Percentiles rank a stretch among this genome's conserved stretches.
phyloP scores from a whole-genome alignment of 805 yeast species.

The Ogataea populi-albae region DNA sequence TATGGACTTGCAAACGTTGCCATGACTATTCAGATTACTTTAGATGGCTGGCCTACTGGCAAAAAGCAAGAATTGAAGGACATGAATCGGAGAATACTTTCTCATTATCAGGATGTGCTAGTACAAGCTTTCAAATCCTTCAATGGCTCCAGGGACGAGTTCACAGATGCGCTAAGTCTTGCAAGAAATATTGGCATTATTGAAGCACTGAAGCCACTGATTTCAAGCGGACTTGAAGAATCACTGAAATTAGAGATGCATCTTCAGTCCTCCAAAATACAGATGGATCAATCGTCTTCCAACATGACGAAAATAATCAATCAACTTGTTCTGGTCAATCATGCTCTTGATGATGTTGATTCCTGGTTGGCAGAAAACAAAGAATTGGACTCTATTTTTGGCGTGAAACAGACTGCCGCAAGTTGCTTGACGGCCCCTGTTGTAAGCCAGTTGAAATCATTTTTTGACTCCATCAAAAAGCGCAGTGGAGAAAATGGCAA shows the following conservation, averaged over 20 bases:
- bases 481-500: background rate
- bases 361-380: slow-evolving; percentile 6
- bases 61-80: slow-evolving; percentile 14
- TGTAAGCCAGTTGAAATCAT: slow-evolving; percentile 16
- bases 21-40: slow-evolving; percentile 23
- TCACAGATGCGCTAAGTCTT: slow-evolving; percentile 21
- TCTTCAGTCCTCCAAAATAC: slow-evolving; percentile 4
- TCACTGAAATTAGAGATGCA: background rate
- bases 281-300: slow-evolving; percentile 16
- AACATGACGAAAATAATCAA: slow-evolving; percentile 22
- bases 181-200: slow-evolving; percentile 19
- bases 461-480: slow-evolving; percentile 10
- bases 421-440: slow-evolving; percentile 22
- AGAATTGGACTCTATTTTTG: slow-evolving; percentile 1
- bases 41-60: slow-evolving; percentile 26
- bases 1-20: slow-evolving; percentile 25
- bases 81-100: slow-evolving; percentile 16
- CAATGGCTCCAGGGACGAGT: slow-evolving; percentile 19
- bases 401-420: slow-evolving; percentile 18
- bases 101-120: slow-evolving; percentile 10
- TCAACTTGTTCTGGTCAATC: slow-evolving; percentile 1
- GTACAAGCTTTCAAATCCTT: slow-evolving; percentile 13
- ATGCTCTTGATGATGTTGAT: background rate
- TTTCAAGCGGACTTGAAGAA: slow-evolving; percentile 3
- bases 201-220: slow-evolving; percentile 5